These are phyloP conservation scores for Capronia americana DNA, from an alignment of 2,329 filamentous ascomycete species.

Conservation along the genomic window DNA sequence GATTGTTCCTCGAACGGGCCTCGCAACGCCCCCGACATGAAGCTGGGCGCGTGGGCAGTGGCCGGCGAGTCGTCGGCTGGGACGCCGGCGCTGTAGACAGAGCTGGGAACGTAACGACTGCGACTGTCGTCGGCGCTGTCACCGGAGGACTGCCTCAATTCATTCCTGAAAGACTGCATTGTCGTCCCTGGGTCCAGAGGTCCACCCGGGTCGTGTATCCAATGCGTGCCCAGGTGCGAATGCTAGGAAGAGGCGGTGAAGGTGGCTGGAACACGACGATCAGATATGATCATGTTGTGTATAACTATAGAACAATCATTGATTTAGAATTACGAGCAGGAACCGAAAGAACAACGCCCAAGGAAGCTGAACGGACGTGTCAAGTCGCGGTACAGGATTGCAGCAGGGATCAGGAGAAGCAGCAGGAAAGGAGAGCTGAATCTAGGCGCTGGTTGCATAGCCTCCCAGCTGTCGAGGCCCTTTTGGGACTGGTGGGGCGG, in stretches of 20 bases:
- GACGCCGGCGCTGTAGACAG: slow-evolving; percentile 38
- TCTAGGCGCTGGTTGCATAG: not conserved
- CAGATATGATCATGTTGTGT: slow-evolving; percentile 13
- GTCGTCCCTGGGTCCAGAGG: not conserved
- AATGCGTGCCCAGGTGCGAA: slow-evolving; percentile 17
- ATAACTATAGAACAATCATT: slow-evolving; percentile 3
- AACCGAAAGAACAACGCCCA: not conserved
- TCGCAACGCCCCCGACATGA: slow-evolving; percentile 31
- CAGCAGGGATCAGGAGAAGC: slow-evolving; percentile 7
- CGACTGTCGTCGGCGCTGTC: slow-evolving; percentile 36
- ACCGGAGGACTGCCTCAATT: slow-evolving; percentile 32
- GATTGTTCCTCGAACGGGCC: slow-evolving; percentile 33
- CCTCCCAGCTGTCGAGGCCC: slow-evolving; percentile 1
- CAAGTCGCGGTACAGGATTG: slow-evolving; percentile 3
- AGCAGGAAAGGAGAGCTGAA: slow-evolving; percentile 15
- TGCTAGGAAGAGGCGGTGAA: slow-evolving; percentile 5
- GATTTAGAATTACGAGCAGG: slow-evolving; percentile 1
- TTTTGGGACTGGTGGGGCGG: slow-evolving; percentile 13
- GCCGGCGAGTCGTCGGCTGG: slow-evolving; percentile 36
- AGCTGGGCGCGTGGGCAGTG: slow-evolving; percentile 20
- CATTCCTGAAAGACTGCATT: slow-evolving; percentile 38
- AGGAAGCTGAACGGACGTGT: not conserved
- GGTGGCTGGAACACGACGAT: slow-evolving; percentile 6
- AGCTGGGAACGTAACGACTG: slow-evolving; percentile 40
- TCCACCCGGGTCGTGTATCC: slow-evolving; percentile 22